phyloP scores from a whole-genome alignment of 441 rosid genomes.

The Populus trichocarpa region DNA sequence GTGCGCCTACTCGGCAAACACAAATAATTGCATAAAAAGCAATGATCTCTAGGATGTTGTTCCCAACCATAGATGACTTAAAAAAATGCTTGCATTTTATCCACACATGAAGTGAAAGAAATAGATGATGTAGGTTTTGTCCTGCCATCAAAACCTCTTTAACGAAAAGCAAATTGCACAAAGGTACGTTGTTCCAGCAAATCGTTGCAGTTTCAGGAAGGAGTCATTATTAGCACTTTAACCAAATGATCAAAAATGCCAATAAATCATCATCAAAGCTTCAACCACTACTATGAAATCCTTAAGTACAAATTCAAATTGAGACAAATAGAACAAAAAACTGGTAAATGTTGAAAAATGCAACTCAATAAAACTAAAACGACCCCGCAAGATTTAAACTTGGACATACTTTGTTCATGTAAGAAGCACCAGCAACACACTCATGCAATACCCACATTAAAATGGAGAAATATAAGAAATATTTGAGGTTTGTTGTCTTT shows the following conservation, averaged over 20 bases:
- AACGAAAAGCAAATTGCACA: not conserved
- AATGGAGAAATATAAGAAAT: not conserved
- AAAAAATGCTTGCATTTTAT: not conserved
- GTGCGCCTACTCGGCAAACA: not conserved
- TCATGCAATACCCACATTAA: not conserved
- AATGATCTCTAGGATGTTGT: not conserved
- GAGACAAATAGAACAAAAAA: not conserved
- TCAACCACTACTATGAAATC: not conserved
- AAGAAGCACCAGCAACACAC: too few relatives aligned
- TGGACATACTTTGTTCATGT: not conserved
- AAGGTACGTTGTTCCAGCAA: not conserved
- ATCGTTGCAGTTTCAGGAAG: not conserved
- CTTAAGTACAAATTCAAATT: not conserved
- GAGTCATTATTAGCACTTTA: not conserved
- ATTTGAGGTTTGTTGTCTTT: not conserved
- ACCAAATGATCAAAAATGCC: not conserved
- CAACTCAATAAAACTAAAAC: not conserved
- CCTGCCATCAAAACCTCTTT: not conserved
- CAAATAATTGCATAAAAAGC: not conserved
- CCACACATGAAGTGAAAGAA: not conserved
- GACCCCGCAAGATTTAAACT: not conserved
- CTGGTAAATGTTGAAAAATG: not conserved
- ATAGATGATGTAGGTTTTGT: not conserved
- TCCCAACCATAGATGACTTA: not conserved
- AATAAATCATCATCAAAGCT: not conserved